Evolutionary conservation across 2,329 filamentous ascomycete genomes (phyloP).

Genomic region (Fusarium illudens): DNA sequence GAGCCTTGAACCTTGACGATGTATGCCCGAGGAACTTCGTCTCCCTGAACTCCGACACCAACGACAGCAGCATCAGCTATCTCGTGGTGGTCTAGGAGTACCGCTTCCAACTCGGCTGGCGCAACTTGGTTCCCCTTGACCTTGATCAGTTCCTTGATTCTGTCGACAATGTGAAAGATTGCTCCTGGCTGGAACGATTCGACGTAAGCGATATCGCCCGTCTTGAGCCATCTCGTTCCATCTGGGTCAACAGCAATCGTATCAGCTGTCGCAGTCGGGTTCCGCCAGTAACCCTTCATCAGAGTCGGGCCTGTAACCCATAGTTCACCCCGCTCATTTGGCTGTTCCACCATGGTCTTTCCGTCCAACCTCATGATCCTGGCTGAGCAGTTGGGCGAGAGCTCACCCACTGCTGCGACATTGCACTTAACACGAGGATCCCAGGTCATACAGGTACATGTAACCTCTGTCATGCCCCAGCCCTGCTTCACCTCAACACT

Average conservation of each 20-base stretch:
- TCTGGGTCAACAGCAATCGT: conserved; percentile 58
- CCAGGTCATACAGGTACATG: conserved; percentile 74
- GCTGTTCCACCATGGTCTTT: conserved; percentile 54
- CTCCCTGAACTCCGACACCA: conserved; percentile 49
- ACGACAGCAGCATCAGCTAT: conserved; percentile 76
- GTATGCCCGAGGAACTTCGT: conserved; percentile 69
- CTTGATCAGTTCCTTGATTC: conserved; percentile 71
- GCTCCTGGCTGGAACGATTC: conserved; percentile 61
- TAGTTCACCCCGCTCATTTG: conserved; percentile 71
- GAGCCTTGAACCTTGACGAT: conserved; percentile 58
- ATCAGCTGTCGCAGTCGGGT: conserved; percentile 70
- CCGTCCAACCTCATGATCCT: conserved; percentile 69
- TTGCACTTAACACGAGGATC: conserved; percentile 63
- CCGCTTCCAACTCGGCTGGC: conserved; percentile 78
- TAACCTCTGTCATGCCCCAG: conserved; percentile 89
- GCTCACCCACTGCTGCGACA: conserved; percentile 31
- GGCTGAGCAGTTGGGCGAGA: conserved; percentile 57
- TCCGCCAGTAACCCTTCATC: conserved; percentile 80
- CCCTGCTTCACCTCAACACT: conserved; percentile 65
- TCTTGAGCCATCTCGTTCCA: conserved; percentile 73
- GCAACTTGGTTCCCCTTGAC: conserved; percentile 78
- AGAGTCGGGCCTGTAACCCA: conserved; percentile 77
- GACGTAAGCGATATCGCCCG: conserved; percentile 77
- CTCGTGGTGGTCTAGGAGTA: conserved; percentile 73
- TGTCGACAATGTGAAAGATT: conserved; percentile 71